Base-by-base conservation (phyloP, 2,329 filamentous ascomycete genomes). In the Zasmidium angulare region DNA sequence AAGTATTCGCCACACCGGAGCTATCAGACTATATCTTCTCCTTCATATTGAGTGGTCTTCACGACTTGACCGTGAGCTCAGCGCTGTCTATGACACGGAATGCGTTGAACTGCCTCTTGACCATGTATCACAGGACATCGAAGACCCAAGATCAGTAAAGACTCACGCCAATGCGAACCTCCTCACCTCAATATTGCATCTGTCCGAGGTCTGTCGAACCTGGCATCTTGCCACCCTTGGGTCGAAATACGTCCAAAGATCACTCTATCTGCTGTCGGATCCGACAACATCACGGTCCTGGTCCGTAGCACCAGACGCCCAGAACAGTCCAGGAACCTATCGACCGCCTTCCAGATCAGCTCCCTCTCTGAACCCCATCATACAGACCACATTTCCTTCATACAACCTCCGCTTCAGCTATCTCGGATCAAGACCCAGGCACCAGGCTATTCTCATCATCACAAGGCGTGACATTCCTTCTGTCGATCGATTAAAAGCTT, bases 391-490 rank as follows among this genome's bases (percentile, higher is more conserved):
- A 1, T 68, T 67, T 23, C 56, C 63, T n/a, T 36, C 47, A 19
- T 68, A 66, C 48, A 61, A 66, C 26, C 65, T 66, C 56, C 63
- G 66, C 7, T 69, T 60, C 55, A 65, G 66, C 65, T 62, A 62
- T 40, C 59, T 67, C 11, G 55, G 46, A 21, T 61, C 46, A 14
- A 61, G 59, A 1, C 61, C 60, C 56, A 56, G 50, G 24, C 60
- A 66, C 46, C 62, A 61, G 22, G 66, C 65, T 12, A 64, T 63
- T 46, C 43, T 69, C 31, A 67, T 67, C 56, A 51, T 69, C 53
- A 61, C 62, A 2, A 55, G 63, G 19, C 54, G 61, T 19, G 58
- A 69, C 22, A 12, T 62, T 4, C 57, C 60, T 19, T 36, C 50
- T 10, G 24, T 64, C 7, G 17, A 51, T n/a, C 23, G 21, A 17